Evolutionary conservation across 352 stramenopile genomes (phyloP).

Genomic region (Phytopythium chamaehyphon): DNA sequence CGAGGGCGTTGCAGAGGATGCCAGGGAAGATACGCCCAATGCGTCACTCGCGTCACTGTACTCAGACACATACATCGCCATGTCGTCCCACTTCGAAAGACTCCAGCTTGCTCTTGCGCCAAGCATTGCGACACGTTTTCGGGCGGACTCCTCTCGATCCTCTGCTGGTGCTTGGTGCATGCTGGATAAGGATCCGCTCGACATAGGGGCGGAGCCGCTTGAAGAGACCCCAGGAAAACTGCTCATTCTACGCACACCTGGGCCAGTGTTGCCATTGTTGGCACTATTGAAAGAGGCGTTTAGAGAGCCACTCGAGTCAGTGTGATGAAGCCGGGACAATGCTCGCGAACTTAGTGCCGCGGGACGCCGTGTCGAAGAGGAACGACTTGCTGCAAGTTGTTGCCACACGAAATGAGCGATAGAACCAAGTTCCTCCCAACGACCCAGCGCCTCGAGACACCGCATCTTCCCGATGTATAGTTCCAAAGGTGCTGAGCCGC

Average conservation of each 20-base stretch:
- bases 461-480: conserved; percentile 96
- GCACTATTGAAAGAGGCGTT: neutral
- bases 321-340: neutral
- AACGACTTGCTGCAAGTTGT: neutral
- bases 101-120: conserved; percentile 83
- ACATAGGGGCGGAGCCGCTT: conserved; percentile 5
- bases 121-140: conserved; percentile 74
- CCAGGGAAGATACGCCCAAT: neutral
- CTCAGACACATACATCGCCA: conserved; percentile 74
- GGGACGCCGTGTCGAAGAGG: neutral
- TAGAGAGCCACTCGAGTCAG: conserved; percentile 4
- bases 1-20: neutral
- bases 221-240: conserved; percentile 34
- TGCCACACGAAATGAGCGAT: conserved; percentile 75
- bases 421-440: conserved; percentile 93
- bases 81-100: conserved; percentile 76
- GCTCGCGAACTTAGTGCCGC: neutral
- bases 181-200: conserved; percentile 3
- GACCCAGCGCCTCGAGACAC: conserved; percentile 95
- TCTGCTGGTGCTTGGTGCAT: conserved; percentile 15
- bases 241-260: conserved; percentile 8
- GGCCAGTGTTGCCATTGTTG: neutral
- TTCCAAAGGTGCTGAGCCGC: conserved; percentile 41
- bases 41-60: conserved; percentile 12
- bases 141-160: conserved; percentile 37